phyloP scores from a whole-genome alignment of 768 basidiomycete genomes.

The Dioszegia hungarica region DNA sequence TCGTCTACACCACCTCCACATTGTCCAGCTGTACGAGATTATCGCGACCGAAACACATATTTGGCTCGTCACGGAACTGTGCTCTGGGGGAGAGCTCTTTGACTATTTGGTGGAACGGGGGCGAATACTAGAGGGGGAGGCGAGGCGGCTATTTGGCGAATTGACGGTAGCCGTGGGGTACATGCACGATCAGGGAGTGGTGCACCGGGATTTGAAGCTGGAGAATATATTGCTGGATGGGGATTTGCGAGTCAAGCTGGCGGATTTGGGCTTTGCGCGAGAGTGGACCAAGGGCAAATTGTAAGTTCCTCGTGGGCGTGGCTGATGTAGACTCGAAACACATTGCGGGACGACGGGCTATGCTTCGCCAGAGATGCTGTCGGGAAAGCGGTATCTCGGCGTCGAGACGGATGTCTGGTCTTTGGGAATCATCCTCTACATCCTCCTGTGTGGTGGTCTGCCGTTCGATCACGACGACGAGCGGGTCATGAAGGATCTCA shows the following conservation, averaged over 20 bases:
- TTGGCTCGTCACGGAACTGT: constrained; percentile 96
- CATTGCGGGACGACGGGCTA: constrained; percentile 92
- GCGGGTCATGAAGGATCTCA: constrained; percentile 69
- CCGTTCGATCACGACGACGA: constrained; percentile 85
- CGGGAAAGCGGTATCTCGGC: constrained; percentile 81
- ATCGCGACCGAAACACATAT: constrained; percentile 92
- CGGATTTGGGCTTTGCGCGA: constrained; percentile 90
- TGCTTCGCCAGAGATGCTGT: constrained; percentile 87
- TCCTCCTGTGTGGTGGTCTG: constrained; percentile 77
- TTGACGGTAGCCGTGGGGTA: constrained; percentile 88
- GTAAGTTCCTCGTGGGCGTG: constrained; percentile 16
- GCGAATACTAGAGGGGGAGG: constrained; percentile 75
- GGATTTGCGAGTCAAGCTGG: constrained; percentile 81
- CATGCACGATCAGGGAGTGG: constrained; percentile 84
- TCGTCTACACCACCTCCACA: constrained; percentile 88
- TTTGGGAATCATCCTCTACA: constrained; percentile 83
- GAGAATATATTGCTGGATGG: constrained; percentile 93
- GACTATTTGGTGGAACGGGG: constrained; percentile 97
- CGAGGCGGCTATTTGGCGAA: constrained; percentile 88
- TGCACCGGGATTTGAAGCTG: constrained; percentile 93
- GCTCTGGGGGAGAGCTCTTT: constrained; percentile 93
- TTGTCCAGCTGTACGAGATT: constrained; percentile 95
- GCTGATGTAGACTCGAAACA: constrained; percentile 80
- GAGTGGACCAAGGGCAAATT: constrained; percentile 56
- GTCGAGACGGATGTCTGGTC: constrained; percentile 96